phyloP scores from a whole-genome alignment of 345 rosid species.

The Citrus glauca region DNA sequence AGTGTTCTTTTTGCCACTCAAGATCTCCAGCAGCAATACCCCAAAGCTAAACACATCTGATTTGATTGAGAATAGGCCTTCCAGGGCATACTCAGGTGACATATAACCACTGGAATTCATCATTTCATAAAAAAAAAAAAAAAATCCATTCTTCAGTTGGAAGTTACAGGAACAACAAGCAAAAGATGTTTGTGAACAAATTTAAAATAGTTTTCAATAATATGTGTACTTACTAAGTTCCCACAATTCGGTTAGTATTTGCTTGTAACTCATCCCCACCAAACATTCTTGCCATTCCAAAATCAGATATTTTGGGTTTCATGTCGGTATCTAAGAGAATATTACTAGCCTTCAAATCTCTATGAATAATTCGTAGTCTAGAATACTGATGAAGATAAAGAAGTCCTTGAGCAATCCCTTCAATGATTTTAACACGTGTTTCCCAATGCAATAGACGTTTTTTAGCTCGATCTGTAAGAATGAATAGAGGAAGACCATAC shows the following conservation, averaged over 20 bases:
- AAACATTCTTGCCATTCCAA: constrained; percentile 54
- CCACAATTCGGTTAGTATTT: constrained; percentile 38
- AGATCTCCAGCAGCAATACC: constrained; percentile 29
- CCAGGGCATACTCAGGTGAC: constrained; percentile 29
- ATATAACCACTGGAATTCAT: constrained; percentile 36
- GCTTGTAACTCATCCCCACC: constrained; percentile 34
- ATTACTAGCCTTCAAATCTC: constrained; percentile 35
- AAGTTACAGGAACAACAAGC: neutral
- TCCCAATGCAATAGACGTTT: neutral
- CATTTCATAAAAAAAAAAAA: too few relatives aligned
- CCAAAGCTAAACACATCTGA: constrained; percentile 11
- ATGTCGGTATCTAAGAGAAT: constrained; percentile 37
- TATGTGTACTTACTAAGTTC: constrained; percentile 40
- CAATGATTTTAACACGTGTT: constrained; percentile 21
- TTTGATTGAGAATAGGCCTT: constrained; percentile 5
- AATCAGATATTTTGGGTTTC: constrained; percentile 52
- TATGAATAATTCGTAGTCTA: constrained; percentile 23
- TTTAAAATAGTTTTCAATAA: neutral
- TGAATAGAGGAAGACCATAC: neutral
- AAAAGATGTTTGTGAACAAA: neutral
- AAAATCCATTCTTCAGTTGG: neutral
- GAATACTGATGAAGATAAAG: constrained; percentile 36
- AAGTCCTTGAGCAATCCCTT: constrained; percentile 36
- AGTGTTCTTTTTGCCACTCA: constrained; percentile 43
- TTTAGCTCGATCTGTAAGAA: constrained; percentile 8